phyloP scores from a whole-genome alignment of 2,329 filamentous ascomycete genomes.

The Neoarthrinium moseri region DNA sequence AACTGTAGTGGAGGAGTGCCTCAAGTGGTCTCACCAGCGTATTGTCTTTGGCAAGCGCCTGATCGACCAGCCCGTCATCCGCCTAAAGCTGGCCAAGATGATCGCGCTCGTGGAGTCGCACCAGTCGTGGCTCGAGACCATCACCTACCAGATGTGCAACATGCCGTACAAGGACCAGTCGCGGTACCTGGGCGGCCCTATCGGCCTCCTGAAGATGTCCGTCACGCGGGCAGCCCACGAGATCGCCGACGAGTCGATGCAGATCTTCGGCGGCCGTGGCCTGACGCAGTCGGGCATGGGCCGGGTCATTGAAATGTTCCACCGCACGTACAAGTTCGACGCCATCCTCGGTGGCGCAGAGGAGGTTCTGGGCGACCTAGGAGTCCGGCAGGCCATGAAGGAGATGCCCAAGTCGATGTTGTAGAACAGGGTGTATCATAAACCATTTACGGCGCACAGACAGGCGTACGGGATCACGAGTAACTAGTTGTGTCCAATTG shows the following conservation, averaged over 20 bases:
- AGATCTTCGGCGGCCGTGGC: constrained; percentile 82
- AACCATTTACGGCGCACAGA: too few relatives aligned
- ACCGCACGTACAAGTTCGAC: constrained; percentile 81
- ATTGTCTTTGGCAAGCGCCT: constrained; percentile 81
- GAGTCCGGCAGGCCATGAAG: constrained; percentile 80
- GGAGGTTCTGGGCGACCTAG: constrained; percentile 78
- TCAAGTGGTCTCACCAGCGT: constrained; percentile 88
- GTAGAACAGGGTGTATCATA: too few relatives aligned
- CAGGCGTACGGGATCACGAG: too few relatives aligned
- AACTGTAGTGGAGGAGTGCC: constrained; percentile 62
- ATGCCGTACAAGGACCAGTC: constrained; percentile 79
- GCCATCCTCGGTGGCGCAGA: constrained; percentile 78
- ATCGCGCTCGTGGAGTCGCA: constrained; percentile 79
- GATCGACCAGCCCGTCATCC: constrained; percentile 79
- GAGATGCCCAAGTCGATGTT: constrained; percentile 82
- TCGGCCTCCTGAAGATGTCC: constrained; percentile 79
- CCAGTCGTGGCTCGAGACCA: constrained; percentile 80
- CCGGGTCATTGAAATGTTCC: constrained; percentile 77
- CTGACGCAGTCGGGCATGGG: constrained; percentile 84
- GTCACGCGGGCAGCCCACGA: constrained; percentile 76
- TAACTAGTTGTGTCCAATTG: too few relatives aligned
- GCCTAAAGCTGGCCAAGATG: constrained; percentile 86
- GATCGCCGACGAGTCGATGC: constrained; percentile 78
- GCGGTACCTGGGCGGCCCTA: constrained; percentile 73
- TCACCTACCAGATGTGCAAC: constrained; percentile 85